These are phyloP conservation scores for Dillenia turbinata DNA, from an alignment of 164 flowering plant species.

Conservation along the genomic window DNA sequence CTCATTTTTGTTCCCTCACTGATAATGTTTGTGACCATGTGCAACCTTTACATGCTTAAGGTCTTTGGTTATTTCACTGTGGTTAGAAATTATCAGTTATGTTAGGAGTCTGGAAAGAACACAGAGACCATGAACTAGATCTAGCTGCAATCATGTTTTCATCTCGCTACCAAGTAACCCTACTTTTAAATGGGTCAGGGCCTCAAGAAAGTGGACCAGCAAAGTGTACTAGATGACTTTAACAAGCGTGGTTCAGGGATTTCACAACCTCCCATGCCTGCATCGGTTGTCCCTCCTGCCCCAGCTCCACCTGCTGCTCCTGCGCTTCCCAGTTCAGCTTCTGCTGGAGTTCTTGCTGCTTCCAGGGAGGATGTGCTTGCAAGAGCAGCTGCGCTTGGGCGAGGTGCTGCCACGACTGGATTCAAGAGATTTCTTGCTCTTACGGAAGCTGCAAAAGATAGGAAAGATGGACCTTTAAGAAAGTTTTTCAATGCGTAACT, in stretches of 20 bases:
- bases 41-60: too few relatives aligned
- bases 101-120: too few relatives aligned
- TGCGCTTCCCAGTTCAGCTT: constrained; percentile 19
- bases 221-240: constrained; percentile 86
- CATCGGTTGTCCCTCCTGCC: constrained; percentile 26
- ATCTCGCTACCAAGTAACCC: too few relatives aligned
- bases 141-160: too few relatives aligned
- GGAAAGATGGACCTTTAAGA: constrained; percentile 94
- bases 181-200: constrained; percentile 43
- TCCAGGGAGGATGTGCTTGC: constrained; percentile 88
- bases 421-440: constrained; percentile 92
- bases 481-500: constrained; percentile 75
- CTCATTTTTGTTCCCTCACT: too few relatives aligned
- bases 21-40: too few relatives aligned
- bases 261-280: constrained; percentile 41
- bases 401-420: constrained; percentile 94
- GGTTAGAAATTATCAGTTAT: too few relatives aligned
- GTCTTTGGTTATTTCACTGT: too few relatives aligned
- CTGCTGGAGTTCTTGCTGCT: constrained; percentile 37
- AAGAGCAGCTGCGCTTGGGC: constrained; percentile 95
- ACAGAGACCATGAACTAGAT: too few relatives aligned
- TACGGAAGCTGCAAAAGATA: constrained; percentile 94
- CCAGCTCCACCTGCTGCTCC: constrained; percentile 34
- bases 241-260: constrained; percentile 73
- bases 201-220: constrained; percentile 85